phyloP scores from a whole-genome alignment of 306 rosid genomes.

The Hylodesmum podocarpum region DNA sequence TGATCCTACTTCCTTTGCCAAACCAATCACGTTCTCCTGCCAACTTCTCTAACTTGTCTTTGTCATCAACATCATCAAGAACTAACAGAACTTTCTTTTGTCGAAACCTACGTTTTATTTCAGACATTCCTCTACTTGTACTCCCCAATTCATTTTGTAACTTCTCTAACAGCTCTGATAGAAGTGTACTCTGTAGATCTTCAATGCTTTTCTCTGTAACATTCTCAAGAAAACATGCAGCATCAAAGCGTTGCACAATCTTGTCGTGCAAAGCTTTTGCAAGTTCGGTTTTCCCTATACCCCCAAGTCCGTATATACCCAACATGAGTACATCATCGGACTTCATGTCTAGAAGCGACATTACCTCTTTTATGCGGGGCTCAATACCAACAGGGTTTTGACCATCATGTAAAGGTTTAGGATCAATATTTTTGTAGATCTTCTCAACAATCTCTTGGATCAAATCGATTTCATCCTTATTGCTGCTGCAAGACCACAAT shows the following conservation, averaged over 20 bases:
- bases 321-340: constrained; percentile 3
- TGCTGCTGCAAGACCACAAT: not conserved
- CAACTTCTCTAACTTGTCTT: not conserved
- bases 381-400: not conserved
- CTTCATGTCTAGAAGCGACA: not conserved
- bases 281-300: constrained; percentile 25
- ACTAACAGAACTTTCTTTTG: constrained; percentile 12
- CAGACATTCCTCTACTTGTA: not conserved
- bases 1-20: not conserved
- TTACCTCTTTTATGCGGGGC: not conserved
- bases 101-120: not conserved
- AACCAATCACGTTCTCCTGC: constrained; percentile 32
- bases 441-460: not conserved
- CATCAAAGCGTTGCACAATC: not conserved
- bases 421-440: not conserved
- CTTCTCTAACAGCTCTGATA: not conserved
- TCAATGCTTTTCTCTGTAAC: not conserved
- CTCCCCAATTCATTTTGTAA: not conserved
- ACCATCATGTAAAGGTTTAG: not conserved
- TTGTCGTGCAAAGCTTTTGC: constrained; percentile 19
- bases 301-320: constrained; percentile 25
- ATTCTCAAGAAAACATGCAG: constrained; percentile 16
- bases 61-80: constrained; percentile 30
- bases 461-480: not conserved
- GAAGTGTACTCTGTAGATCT: not conserved